Evolutionary conservation across 371 early-diverging fungal genomes (phyloP).

Genomic region (Apophysomyces sp.): DNA sequence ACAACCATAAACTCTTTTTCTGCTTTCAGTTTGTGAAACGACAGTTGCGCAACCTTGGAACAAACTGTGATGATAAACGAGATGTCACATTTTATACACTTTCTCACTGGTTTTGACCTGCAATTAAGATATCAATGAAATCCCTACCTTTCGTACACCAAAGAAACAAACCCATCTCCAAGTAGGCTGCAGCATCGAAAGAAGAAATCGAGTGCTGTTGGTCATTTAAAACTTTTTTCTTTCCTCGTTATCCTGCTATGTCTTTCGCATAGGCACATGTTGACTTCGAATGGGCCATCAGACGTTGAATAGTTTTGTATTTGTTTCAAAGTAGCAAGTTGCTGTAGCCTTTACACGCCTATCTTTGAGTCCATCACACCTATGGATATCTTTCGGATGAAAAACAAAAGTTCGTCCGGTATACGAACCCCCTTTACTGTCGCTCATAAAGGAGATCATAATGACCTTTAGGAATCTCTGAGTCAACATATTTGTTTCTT

Average conservation of each 20-base stretch:
- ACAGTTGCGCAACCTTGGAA: no score
- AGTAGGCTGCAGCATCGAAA: no score
- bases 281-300: background rate
- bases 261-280: background rate
- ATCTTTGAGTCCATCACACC: background rate
- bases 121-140: no score
- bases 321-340: background rate
- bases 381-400: background rate
- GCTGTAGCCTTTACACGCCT: background rate
- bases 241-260: background rate
- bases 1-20: no score
- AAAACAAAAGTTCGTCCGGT: background rate
- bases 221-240: background rate
- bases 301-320: background rate
- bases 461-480: conserved; percentile 40
- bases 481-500: background rate
- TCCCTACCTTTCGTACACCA: no score
- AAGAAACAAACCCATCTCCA: no score
- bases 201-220: no score
- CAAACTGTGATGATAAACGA: no score
- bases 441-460: conserved; percentile 65
- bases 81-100: no score
- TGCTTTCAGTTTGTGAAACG: no score
- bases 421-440: conserved; percentile 3
- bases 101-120: no score